Conservation (phyloP, 768 basidiomycete species). For the Leccinum arenicola region DNA sequence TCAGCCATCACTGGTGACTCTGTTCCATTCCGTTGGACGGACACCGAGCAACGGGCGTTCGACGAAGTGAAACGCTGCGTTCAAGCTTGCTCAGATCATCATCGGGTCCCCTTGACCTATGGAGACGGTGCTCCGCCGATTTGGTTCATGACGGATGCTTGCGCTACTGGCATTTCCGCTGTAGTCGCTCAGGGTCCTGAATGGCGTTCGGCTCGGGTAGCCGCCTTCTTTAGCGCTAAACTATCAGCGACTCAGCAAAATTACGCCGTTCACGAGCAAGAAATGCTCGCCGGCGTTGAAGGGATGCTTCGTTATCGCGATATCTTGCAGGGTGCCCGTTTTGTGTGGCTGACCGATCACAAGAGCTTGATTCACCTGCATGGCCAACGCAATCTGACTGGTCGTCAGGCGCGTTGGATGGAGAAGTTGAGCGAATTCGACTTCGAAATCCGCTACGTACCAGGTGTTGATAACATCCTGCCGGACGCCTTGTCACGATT, state of each 20-base stretch:
- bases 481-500: slow-evolving; percentile 26
- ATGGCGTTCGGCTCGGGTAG: background rate
- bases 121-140: background rate
- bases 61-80: background rate
- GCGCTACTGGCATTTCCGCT: background rate
- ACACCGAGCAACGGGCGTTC: background rate
- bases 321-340: slow-evolving; percentile 30
- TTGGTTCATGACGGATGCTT: background rate
- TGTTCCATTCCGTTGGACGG: background rate
- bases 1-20: background rate
- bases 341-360: slow-evolving; percentile 32
- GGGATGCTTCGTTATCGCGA: slow-evolving; percentile 30
- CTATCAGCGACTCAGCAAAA: slow-evolving; percentile 32
- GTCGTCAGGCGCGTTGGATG: slow-evolving; percentile 36
- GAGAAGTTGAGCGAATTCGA: slow-evolving; percentile 31
- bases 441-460: slow-evolving; percentile 30
- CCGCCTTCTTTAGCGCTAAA: background rate
- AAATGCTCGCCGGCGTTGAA: slow-evolving; percentile 32
- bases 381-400: slow-evolving; percentile 32
- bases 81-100: background rate
- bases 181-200: background rate
- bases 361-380: slow-evolving; percentile 27
- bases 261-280: slow-evolving; percentile 19
- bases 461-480: slow-evolving; percentile 23
- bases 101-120: background rate